These are phyloP conservation scores for Yamadazyma atlantica DNA, from an alignment of 1,139 yeast genomes.

Conservation along the genomic window DNA sequence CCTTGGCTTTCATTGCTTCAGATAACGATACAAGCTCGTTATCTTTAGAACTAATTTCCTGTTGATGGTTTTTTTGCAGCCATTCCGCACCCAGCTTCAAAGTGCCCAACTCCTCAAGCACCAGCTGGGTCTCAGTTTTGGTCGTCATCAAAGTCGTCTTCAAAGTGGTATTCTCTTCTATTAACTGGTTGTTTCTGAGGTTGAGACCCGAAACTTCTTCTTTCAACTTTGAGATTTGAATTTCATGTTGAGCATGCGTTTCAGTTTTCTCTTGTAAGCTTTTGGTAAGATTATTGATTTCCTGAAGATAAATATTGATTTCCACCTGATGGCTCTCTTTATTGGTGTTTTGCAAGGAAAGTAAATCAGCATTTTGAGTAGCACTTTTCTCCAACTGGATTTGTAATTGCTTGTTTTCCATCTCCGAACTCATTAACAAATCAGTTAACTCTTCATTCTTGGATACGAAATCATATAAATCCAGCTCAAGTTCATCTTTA, in stretches of 20 bases:
- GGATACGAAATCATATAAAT: neutral
- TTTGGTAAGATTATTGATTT: conserved; percentile 1
- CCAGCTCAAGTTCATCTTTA: neutral
- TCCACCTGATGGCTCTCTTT: conserved; percentile 1
- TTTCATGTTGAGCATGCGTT: neutral
- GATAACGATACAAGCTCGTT: too few relatives aligned
- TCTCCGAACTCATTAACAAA: neutral
- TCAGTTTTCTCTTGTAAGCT: neutral
- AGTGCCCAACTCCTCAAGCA: neutral
- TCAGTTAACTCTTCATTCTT: conserved; percentile 1
- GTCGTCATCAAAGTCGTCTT: neutral
- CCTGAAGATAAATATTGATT: neutral
- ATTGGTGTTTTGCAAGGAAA: neutral
- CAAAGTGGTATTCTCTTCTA: neutral
- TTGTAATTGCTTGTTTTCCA: neutral
- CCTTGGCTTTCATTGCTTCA: conserved; percentile 2
- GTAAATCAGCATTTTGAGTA: neutral
- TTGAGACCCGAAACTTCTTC: neutral
- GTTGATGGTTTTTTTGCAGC: conserved; percentile 1
- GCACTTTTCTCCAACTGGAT: neutral
- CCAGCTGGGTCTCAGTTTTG: neutral
- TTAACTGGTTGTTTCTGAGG: neutral
- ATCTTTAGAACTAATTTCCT: too few relatives aligned
- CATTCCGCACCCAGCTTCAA: neutral
- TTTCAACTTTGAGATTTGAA: neutral